Conservation (phyloP, 306 rosid genomes). For the Oxytropis ochrocephala region DNA sequence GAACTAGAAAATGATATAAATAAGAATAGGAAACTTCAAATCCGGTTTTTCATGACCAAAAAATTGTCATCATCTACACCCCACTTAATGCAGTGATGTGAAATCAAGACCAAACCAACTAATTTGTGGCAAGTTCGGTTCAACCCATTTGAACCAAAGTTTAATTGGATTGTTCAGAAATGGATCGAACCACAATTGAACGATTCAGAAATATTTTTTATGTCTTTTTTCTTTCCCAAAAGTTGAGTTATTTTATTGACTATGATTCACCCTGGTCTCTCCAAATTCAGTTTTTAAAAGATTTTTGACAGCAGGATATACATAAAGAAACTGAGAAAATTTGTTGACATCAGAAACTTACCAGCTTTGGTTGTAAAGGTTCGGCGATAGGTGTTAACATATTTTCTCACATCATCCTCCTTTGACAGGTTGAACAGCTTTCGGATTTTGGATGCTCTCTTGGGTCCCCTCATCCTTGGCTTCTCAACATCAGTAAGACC, state of each 20-base stretch:
- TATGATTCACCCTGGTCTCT: too few species aligned
- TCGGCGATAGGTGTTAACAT: constrained; percentile 32
- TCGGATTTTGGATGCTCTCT: constrained; percentile 34
- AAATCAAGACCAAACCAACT: too few species aligned
- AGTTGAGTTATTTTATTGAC: too few species aligned
- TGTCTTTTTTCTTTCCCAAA: too few species aligned
- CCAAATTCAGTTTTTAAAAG: too few species aligned
- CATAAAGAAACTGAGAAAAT: too few species aligned
- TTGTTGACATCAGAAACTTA: neutral
- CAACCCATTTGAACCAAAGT: too few species aligned
- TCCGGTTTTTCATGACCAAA: neutral
- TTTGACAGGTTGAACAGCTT: constrained; percentile 34
- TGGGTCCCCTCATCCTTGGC: constrained; percentile 40
- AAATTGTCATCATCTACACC: neutral
- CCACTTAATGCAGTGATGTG: neutral
- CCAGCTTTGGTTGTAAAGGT: constrained; percentile 29
- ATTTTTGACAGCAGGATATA: neutral
- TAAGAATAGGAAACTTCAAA: neutral
- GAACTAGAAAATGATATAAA: neutral
- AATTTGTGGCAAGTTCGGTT: too few species aligned
- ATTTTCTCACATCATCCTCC: constrained; percentile 35
- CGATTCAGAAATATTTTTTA: too few species aligned
- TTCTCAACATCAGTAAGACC: constrained; percentile 33
- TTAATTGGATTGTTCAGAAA: too few species aligned
- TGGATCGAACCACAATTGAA: too few species aligned